phyloP scores from a whole-genome alignment of 768 basidiomycete species.

The Lyophyllum shimeji region DNA sequence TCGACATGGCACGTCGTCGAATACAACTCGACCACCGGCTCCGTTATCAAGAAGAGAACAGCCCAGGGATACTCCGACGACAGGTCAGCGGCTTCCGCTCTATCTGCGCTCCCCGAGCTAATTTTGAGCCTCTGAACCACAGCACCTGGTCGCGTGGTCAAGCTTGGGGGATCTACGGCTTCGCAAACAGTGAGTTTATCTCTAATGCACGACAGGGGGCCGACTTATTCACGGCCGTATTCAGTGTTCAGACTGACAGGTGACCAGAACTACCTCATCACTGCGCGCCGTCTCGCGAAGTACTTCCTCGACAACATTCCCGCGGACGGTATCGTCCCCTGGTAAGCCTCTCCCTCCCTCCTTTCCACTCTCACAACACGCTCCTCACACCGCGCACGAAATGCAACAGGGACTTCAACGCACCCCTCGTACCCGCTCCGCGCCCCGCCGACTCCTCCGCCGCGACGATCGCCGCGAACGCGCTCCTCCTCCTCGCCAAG shows the following conservation, averaged over 20 bases:
- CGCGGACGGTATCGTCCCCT: conserved; percentile 62
- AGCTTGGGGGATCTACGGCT: conserved; percentile 71
- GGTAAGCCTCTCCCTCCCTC: conserved; percentile 37
- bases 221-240: neutral
- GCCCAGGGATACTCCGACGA: conserved; percentile 61
- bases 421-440: conserved; percentile 50
- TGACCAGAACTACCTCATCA: conserved; percentile 51
- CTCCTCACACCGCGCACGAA: neutral
- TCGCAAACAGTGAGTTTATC: conserved; percentile 56
- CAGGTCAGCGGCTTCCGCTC: conserved; percentile 22
- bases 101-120: neutral
- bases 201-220: neutral
- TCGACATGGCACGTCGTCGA: conserved; percentile 63
- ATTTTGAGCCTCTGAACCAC: neutral
- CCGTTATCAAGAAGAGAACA: conserved; percentile 55
- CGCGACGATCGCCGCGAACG: conserved; percentile 60
- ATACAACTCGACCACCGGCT: conserved; percentile 65
- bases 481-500: conserved; percentile 55
- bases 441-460: conserved; percentile 71
- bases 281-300: conserved; percentile 54
- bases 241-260: conserved; percentile 62
- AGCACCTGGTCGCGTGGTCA: conserved; percentile 79
- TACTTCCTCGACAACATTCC: conserved; percentile 66
- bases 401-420: conserved; percentile 66
- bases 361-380: neutral